These are phyloP conservation scores for Leucocoprinus birnbaumii DNA, from an alignment of 768 basidiomycete genomes.

Conservation along the genomic window DNA sequence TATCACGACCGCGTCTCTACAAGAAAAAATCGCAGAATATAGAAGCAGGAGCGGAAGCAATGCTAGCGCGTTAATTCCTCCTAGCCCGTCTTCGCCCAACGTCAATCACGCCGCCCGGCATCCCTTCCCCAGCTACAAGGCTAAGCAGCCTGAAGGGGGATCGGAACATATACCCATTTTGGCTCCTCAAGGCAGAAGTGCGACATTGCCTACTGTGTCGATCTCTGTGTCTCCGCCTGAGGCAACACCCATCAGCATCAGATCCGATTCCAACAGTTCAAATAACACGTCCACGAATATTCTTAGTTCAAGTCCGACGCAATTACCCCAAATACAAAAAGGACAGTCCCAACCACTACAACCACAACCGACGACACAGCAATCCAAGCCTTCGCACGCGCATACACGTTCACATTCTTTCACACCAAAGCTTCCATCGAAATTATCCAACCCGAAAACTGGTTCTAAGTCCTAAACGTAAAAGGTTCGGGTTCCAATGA, in stretches of 20 bases:
- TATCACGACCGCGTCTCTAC: constrained; percentile 45
- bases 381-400: constrained; percentile 33
- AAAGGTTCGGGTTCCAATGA: constrained; percentile 40
- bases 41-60: constrained; percentile 57
- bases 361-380: background rate
- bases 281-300: background rate
- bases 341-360: too few species aligned
- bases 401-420: constrained; percentile 70
- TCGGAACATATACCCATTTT: constrained; percentile 17
- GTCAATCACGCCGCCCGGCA: constrained; percentile 30
- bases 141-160: constrained; percentile 22
- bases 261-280: background rate
- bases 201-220: constrained; percentile 37
- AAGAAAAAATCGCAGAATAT: constrained; percentile 65
- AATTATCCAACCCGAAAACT: constrained; percentile 48
- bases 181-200: constrained; percentile 25
- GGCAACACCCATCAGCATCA: constrained; percentile 24
- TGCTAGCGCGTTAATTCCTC: constrained; percentile 38
- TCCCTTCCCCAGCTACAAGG: constrained; percentile 38
- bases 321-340: constrained; percentile 13
- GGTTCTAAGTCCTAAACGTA: constrained; percentile 42
- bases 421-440: constrained; percentile 68
- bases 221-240: constrained; percentile 46
- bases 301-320: constrained; percentile 6
- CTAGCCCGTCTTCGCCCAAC: constrained; percentile 29